Percentiles rank a stretch among this genome's conserved stretches.
Conservation (phyloP, 139 green algal genomes). For the Axilococcus clingmanii region DNA sequence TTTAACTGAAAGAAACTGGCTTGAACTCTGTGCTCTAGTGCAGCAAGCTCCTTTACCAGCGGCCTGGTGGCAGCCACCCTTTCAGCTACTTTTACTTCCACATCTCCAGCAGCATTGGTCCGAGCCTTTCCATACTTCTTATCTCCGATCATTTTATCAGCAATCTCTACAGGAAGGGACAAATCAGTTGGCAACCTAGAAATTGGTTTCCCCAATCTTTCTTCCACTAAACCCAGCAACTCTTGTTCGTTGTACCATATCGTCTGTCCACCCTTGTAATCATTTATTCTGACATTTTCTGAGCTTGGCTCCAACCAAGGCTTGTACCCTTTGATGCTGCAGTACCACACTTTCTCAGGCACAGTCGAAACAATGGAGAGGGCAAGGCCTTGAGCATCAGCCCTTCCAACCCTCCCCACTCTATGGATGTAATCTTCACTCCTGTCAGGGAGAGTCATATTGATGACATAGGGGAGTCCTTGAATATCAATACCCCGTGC, state of each 20-base stretch:
- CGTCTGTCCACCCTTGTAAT: slow-evolving; percentile 57
- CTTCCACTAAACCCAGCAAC: slow-evolving; percentile 55
- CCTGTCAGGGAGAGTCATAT: slow-evolving; percentile 74
- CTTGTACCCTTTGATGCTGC: slow-evolving; percentile 63
- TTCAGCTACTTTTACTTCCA: slow-evolving; percentile 11
- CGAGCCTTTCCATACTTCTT: slow-evolving; percentile 22
- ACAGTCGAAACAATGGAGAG: slow-evolving; percentile 64
- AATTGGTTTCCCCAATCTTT: slow-evolving; percentile 27
- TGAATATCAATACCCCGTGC: slow-evolving; percentile 77
- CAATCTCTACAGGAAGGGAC: slow-evolving; percentile 38
- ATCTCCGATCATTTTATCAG: slow-evolving; percentile 5
- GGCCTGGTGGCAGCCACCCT: slow-evolving; percentile 36
- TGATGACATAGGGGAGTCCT: slow-evolving; percentile 77
- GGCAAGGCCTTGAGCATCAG: slow-evolving; percentile 57
- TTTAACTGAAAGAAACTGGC: slow-evolving; percentile 49
- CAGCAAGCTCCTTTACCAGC: slow-evolving; percentile 43
- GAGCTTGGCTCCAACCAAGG: slow-evolving; percentile 64
- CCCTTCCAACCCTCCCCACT: slow-evolving; percentile 60
- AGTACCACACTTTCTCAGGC: slow-evolving; percentile 68
- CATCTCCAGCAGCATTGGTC: neutral
- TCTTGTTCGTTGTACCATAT: slow-evolving; percentile 64
- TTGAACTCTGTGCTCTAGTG: slow-evolving; percentile 56
- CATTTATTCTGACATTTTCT: slow-evolving; percentile 39
- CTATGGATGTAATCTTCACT: slow-evolving; percentile 82
- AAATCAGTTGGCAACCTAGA: slow-evolving; percentile 49